A percentile compares a stretch with the other conserved stretches of the same genome.
Conservation (phyloP, 2,329 filamentous ascomycete genomes). For the Colletotrichum sansevieriae region DNA sequence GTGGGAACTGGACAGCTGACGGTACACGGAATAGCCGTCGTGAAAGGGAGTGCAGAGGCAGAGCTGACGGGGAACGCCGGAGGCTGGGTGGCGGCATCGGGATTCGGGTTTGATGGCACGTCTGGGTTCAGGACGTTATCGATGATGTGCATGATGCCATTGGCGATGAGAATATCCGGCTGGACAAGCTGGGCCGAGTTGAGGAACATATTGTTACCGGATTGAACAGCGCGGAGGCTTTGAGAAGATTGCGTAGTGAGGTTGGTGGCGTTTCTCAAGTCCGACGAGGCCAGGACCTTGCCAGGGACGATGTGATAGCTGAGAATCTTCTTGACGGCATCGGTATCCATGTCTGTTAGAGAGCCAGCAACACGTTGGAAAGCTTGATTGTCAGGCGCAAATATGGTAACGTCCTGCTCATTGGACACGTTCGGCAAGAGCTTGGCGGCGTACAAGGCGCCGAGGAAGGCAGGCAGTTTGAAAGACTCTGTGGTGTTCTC, state of each 20-base stretch:
- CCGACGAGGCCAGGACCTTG: constrained; percentile 64
- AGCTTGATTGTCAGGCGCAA: constrained; percentile 65
- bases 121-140: constrained; percentile 65
- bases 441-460: constrained; percentile 54
- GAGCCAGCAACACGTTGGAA: constrained; percentile 63
- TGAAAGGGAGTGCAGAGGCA: constrained; percentile 52
- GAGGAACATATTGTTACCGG: constrained; percentile 61
- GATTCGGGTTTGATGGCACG: constrained; percentile 53
- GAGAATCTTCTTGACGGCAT: constrained; percentile 61
- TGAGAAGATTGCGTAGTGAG: constrained; percentile 58
- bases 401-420: constrained; percentile 64
- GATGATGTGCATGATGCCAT: constrained; percentile 70
- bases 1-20: constrained; percentile 53
- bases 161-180: constrained; percentile 66
- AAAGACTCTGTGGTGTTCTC: constrained; percentile 52
- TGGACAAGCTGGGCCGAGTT: constrained; percentile 67
- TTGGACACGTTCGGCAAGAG: constrained; percentile 57
- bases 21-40: constrained; percentile 58
- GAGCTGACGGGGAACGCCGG: constrained; percentile 49
- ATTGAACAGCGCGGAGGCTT: constrained; percentile 54
- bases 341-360: constrained; percentile 53
- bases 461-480: constrained; percentile 56
- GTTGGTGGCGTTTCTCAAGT: constrained; percentile 46
- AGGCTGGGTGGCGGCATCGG: constrained; percentile 50
- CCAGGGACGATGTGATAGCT: constrained; percentile 69